Conservation (phyloP, 164 flowering plant species). For the Buxus sempervirens region DNA sequence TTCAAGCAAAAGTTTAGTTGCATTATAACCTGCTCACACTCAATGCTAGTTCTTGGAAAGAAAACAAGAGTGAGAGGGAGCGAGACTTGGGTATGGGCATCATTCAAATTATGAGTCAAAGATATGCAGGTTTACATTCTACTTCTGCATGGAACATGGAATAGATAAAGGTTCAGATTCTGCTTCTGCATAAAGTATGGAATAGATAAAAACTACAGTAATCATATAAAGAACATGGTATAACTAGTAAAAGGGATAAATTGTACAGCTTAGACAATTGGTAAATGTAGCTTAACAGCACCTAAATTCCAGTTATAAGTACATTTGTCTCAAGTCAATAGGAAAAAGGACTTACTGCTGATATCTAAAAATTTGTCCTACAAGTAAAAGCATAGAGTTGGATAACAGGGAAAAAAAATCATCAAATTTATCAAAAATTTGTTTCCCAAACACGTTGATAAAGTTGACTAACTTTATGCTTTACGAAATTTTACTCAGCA, state of each 20-base stretch:
- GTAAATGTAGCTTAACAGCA: not conserved
- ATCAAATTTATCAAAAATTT: not conserved
- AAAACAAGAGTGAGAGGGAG: too few species aligned
- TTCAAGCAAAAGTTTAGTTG: too few species aligned
- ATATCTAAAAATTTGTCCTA: too few species aligned
- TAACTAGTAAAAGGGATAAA: not conserved
- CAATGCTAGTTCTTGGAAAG: too few species aligned
- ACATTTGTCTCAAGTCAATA: not conserved
- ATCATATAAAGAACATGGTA: not conserved
- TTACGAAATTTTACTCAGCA: not conserved
- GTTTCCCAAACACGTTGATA: not conserved
- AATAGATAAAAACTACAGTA: not conserved
- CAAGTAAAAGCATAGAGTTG: too few species aligned
- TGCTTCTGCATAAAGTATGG: not conserved
- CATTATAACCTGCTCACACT: too few species aligned
- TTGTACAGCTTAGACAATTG: not conserved
- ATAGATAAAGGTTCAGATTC: not conserved
- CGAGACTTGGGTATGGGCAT: too few species aligned
- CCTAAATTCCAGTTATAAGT: not conserved
- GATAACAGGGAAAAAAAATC: not conserved
- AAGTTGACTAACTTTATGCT: not conserved
- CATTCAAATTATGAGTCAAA: too few species aligned
- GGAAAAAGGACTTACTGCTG: not conserved
- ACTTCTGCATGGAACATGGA: not conserved
- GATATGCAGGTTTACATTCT: not conserved